phyloP scores from a whole-genome alignment of 176 grass and related monocot genomes.

The Neostapfia colusana region DNA sequence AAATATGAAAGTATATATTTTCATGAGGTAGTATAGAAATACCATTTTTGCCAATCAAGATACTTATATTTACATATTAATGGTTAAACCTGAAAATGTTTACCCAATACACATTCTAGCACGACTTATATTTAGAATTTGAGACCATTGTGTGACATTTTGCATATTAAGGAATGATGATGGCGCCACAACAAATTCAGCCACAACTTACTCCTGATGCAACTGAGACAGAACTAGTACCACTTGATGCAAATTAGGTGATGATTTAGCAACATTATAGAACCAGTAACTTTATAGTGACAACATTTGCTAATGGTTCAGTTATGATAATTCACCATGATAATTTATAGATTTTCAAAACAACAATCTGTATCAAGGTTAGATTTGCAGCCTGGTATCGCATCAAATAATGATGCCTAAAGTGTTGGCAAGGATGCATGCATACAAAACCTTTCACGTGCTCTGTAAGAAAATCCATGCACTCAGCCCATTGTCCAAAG shows the following conservation, averaged over 20 bases:
- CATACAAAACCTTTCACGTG: not conserved
- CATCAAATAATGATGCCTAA: not conserved
- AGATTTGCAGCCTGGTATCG: not conserved
- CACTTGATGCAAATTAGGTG: not conserved
- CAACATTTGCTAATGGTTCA: not conserved
- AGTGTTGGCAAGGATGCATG: not conserved
- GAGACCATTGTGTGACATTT: not conserved
- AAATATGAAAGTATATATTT: constrained; percentile 12
- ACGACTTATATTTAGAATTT: not conserved
- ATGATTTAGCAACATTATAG: not conserved
- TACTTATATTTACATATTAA: not conserved
- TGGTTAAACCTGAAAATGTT: constrained; percentile 1
- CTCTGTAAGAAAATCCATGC: not conserved
- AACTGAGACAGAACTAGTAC: not conserved
- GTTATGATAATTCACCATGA: constrained; percentile 6
- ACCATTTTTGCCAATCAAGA: not conserved
- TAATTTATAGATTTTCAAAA: not conserved
- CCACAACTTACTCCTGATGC: not conserved
- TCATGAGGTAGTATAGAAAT: constrained; percentile 9
- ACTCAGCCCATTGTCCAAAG: not conserved
- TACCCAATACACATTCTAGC: not conserved
- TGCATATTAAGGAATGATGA: not conserved
- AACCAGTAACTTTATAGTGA: constrained; percentile 1
- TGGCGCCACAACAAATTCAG: not conserved
- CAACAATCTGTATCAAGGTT: not conserved